These are phyloP conservation scores for Fraxinus latifolia DNA, from an alignment of 305 asterid genomes.

Conservation along the genomic window DNA sequence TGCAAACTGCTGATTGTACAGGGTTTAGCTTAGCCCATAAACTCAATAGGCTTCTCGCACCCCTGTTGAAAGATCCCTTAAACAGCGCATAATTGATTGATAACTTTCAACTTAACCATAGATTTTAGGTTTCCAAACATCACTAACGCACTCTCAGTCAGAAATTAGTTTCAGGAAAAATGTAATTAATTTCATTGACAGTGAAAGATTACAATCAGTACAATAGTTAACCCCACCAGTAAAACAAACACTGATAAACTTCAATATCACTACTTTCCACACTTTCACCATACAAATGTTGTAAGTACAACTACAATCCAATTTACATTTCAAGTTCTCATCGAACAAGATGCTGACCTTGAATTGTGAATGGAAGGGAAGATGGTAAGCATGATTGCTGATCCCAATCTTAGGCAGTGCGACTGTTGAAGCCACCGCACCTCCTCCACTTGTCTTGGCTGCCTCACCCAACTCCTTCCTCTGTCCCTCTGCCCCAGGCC, in stretches of 20 bases:
- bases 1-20: background rate
- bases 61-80: background rate
- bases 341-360: constrained; percentile 94
- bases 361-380: constrained; percentile 85
- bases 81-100: background rate
- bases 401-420: constrained; percentile 62
- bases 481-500: constrained; percentile 59
- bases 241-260: constrained; percentile 31
- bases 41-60: constrained; percentile 4
- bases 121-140: constrained; percentile 19
- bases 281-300: constrained; percentile 40
- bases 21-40: background rate
- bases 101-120: background rate
- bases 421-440: constrained; percentile 36
- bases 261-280: constrained; percentile 33
- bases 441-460: constrained; percentile 52
- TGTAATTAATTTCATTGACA: constrained; percentile 39
- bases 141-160: constrained; percentile 6
- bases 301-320: constrained; percentile 49
- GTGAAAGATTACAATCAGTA: constrained; percentile 29
- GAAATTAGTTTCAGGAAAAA: background rate
- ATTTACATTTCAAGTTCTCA: constrained; percentile 60
- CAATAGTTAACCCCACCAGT: constrained; percentile 43
- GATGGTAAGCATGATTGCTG: constrained; percentile 68
- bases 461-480: constrained; percentile 64